Percentiles rank a stretch among this genome's conserved stretches.
Conservation (phyloP, 192 early-diverging fungal genomes). For the Coemansia sp. region DNA sequence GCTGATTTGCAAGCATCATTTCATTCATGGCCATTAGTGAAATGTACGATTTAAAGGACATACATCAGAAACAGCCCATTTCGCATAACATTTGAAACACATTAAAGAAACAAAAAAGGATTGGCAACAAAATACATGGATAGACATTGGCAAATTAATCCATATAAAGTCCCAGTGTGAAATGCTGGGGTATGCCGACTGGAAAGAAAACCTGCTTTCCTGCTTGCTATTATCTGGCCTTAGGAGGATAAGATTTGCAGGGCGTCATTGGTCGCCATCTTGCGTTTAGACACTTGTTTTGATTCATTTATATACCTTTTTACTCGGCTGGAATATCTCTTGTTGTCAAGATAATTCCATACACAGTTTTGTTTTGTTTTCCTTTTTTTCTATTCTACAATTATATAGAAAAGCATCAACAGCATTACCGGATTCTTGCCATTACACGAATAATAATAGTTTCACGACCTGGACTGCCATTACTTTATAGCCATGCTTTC, state of each 20-base stretch:
- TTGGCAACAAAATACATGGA: neutral
- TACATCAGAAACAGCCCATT: neutral
- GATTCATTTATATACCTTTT: neutral
- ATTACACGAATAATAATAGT: neutral
- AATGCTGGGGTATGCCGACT: neutral
- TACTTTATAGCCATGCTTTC: neutral
- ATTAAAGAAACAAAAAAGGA: neutral
- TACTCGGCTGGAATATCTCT: neutral
- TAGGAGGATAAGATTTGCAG: neutral
- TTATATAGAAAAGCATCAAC: neutral
- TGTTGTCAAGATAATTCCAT: neutral
- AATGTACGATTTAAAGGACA: neutral
- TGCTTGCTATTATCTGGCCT: neutral
- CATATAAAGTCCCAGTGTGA: neutral
- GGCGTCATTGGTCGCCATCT: neutral
- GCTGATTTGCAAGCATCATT: neutral
- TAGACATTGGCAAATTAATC: neutral
- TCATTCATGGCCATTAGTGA: neutral
- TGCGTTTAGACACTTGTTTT: neutral
- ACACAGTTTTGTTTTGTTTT: neutral
- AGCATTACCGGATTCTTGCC: neutral
- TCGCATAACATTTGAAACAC: neutral
- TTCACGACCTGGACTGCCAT: neutral
- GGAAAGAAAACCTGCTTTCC: neutral
- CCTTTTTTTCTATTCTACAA: neutral